Evolutionary conservation across 225 moss, liverwort and hornwort genomes (phyloP).

Genomic region (Pseudoscleropodium purum): DNA sequence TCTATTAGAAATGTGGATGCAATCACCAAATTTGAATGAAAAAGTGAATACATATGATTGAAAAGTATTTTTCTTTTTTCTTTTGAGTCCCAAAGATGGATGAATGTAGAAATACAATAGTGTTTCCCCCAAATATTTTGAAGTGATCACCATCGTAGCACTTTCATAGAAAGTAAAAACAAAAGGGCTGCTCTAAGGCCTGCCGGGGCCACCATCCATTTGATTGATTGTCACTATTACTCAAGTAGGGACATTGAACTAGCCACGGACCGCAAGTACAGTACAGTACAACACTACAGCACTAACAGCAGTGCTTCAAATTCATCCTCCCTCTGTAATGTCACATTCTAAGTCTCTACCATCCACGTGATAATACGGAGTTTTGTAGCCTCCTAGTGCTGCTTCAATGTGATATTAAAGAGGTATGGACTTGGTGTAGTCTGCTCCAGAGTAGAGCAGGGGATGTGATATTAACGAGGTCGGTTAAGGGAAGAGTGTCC

Average conservation of each 20-base stretch:
- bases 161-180: too few relatives aligned
- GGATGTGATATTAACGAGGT: background rate
- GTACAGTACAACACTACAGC: background rate
- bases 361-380: background rate
- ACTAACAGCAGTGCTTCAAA: background rate
- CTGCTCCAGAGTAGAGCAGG: too few relatives aligned
- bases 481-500: background rate
- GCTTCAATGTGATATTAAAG: background rate
- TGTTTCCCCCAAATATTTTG: too few relatives aligned
- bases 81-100: too few relatives aligned
- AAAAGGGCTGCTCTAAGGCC: too few relatives aligned
- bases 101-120: too few relatives aligned
- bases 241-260: background rate
- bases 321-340: background rate
- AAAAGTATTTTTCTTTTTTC: too few relatives aligned
- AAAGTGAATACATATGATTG: too few relatives aligned
- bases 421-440: background rate
- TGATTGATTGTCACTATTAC: background rate
- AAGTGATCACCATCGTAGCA: too few relatives aligned
- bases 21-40: too few relatives aligned
- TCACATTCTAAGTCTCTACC: background rate
- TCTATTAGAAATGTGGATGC: too few relatives aligned
- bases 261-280: background rate
- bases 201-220: background rate
- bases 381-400: background rate